Base-by-base conservation (phyloP, 2,329 filamentous ascomycete genomes). In the Davidsoniella virescens region DNA sequence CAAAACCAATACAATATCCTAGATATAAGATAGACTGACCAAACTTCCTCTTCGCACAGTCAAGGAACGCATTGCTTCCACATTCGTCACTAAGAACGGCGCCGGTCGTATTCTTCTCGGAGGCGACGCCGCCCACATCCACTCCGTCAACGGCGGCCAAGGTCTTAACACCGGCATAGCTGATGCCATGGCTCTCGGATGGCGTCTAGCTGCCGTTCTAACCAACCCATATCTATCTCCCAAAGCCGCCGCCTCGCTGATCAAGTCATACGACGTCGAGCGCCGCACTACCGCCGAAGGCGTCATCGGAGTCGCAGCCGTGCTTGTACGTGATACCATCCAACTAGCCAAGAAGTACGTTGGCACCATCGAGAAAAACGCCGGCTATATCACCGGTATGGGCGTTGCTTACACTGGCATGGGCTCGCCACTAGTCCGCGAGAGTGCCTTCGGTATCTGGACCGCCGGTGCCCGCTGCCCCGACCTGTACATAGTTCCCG, bases 151-250 rank as follows among this genome's bases (percentile, higher is more conserved):
- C 7, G 74, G 73, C 0, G 75, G 73, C 0, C 73, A 77, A 54
- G 75, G 75, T 0, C 65, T 78, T 56, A 78, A 78, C 55, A 77
- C 73, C 0, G 74, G 75, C 3, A 67, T 77, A 29, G 68, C 71
- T 5, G 74, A 78, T 57, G 71, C 73, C 0, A 70, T 75, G 25
- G 72, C 70, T 41, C 57, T 78, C 1, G 67, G 67, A 7, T 78
- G 74, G 73, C 73, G 75, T 36, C 56, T 76, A 0, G 65, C 58
- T 5, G 40, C 26, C 16, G 59, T 60, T 1, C 36, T 62, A 7
- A 60, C 56, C 5, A 52, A 59, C 12, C 54, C 59, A 2, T 47
- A 47, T 6, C 54, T 64, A 18, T 50, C 52, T 16, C 49, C 54
- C 1, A 57, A 49, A 2, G 57, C 54, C 1, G 59, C 51, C 1